Evolutionary conservation across 2,329 filamentous ascomycete species (phyloP).

Genomic region (Phoma sp.): DNA sequence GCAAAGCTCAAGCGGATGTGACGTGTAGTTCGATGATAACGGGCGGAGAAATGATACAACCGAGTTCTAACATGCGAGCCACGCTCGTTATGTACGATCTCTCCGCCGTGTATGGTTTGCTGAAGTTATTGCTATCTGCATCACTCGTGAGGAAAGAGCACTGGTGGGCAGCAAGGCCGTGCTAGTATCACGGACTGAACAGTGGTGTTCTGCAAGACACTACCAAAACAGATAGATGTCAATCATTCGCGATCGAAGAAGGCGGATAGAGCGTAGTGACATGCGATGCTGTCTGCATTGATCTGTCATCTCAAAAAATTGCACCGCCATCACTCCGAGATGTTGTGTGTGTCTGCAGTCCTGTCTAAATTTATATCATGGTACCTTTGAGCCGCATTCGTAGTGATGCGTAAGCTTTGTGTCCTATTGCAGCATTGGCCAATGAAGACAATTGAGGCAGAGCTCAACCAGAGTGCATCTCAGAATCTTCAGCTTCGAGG

Average conservation of each 20-base stretch:
- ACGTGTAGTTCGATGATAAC: no score
- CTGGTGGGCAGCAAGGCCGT: not conserved
- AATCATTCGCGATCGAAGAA: not conserved
- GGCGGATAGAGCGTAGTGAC: slow-evolving; percentile 16
- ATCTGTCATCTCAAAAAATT: slow-evolving; percentile 20
- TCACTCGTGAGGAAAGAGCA: not conserved
- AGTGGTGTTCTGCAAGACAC: slow-evolving; percentile 1
- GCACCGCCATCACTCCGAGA: slow-evolving; percentile 25
- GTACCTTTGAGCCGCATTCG: slow-evolving; percentile 11
- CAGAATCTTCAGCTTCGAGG: slow-evolving; percentile 34
- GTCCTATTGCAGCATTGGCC: slow-evolving; percentile 23
- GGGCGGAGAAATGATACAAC: no score
- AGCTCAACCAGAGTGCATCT: slow-evolving; percentile 38
- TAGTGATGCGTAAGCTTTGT: slow-evolving; percentile 36
- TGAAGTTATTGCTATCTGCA: not conserved
- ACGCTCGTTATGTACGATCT: not conserved
- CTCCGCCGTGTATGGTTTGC: slow-evolving; percentile 11
- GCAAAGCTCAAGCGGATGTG: no score
- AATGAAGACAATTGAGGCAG: slow-evolving; percentile 1
- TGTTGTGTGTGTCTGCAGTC: slow-evolving; percentile 17
- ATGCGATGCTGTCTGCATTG: slow-evolving; percentile 14
- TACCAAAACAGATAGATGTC: not conserved
- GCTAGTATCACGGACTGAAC: slow-evolving; percentile 1
- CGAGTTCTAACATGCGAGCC: not conserved
- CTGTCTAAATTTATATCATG: slow-evolving; percentile 5